Base-by-base conservation (phyloP, 1,284 basidiomycete genomes). In the Gymnopus androsaceus region DNA sequence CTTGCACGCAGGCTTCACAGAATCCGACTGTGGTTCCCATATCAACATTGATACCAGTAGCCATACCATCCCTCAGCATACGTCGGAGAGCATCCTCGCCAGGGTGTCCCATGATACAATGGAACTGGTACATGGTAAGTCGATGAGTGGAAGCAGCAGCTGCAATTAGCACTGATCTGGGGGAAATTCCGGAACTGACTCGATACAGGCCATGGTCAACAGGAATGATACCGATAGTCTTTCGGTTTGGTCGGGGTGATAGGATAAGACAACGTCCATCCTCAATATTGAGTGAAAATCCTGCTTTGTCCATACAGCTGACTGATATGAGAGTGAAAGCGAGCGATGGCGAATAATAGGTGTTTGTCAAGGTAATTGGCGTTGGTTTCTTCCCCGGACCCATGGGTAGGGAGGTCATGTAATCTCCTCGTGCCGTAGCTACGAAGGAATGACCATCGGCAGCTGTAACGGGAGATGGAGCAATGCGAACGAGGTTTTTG, bases 1-100 rank as follows among this genome's bases (percentile, higher is more conserved):
- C 74, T 23, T 70, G 61, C 1, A 66, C 58, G 52, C 76, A 78
- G 0, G 66, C 54, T 4, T 67, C 61, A 42, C 76, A 79, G 49
- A 67, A 66, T 30, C 59, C 57, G 4, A 56, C 54, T 45, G 64
- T 60, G 1, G 56, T 64, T 28, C 55, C 57, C 8, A 34, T 38
- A 49, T 70, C 63, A 8, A 75, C 60, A 5, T 67, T 58, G 2
- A 75, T 59, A 1, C 73, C 69, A 1, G 54, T 61, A 7, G 74
- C 59, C 15, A 64, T 48, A 1, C 67, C 68, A 1, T 64, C 53
- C 3, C 61, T 54, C 1, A 76, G 63, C 58, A 72, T 67, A 7
- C 59, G 48, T 15, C 53, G 27, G 7, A 68, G 51, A 21, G 64
- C 58, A 0, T 63, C 54, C 23, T 66, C 64, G 25, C 66, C 66